Base-by-base conservation (phyloP, 1,284 basidiomycete species). In the Rhizoctonia solani region DNA sequence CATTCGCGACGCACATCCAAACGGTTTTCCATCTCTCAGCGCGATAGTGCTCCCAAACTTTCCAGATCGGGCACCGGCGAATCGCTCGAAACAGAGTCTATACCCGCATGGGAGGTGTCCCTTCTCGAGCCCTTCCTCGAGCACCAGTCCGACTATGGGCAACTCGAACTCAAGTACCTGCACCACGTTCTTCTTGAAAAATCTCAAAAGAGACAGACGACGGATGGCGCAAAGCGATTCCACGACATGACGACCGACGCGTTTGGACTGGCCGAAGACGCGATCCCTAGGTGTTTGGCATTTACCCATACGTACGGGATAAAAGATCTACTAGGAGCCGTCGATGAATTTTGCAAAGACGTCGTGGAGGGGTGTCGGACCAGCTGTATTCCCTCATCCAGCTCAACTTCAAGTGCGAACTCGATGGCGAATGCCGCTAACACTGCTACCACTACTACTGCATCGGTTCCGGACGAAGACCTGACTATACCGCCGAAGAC, bases 111-210 rank as follows among this genome's bases (percentile, higher is more conserved):
- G 95, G 93, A 96, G 73, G 87, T 89, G 63, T 87, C 89, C 42
- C 81, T 97, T 8, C 95, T 94, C 76, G 93, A 95, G 74, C 92
- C 95, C 0, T 97, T 96, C 79, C 80, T 95, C 19, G 91, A 95
- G 74, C 89, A 89, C 70, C 95, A 97, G 74, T 81, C 85, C 16
- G 88, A 93, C 65, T 97, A 95, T 76, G 83, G 85, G 0, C 78
- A 81, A 0, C 81, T 95, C 41, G 95, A 98, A 76, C 82, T 83
- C 47, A 83, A 85, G 9, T 82, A 85, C 55, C 77, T 96, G 52
- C 81, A 86, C 3, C 81, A 86, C 44, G 80, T 46, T 78, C 75
- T 70, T 78, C 81, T 32, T 76, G 47, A 75, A 77, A 66, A 66
- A 37, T 6, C 67, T 69, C 19, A 39, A 78, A 75, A 44, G 76